Conservation (phyloP, 1,284 basidiomycete species). For the Spongispora temasekensis region DNA sequence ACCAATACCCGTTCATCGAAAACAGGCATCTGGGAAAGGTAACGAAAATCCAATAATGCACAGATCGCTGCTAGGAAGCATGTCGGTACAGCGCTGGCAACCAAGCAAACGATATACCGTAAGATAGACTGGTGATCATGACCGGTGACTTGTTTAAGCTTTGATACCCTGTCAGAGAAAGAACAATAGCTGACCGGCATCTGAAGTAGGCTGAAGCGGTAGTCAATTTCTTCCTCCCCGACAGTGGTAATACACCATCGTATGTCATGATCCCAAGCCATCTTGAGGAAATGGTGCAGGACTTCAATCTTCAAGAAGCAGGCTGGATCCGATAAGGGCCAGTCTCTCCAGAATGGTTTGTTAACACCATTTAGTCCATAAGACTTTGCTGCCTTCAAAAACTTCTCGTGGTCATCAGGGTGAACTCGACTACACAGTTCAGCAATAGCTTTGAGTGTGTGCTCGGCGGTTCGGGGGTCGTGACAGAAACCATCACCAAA, state of each 20-base stretch:
- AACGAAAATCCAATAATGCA: background rate
- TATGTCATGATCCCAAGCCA: slow-evolving; percentile 1
- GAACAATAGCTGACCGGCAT: background rate
- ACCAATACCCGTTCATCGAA: background rate
- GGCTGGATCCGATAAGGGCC: background rate
- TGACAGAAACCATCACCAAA: background rate
- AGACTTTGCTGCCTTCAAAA: background rate
- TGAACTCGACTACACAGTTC: background rate
- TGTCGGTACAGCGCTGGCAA: background rate
- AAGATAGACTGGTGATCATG: background rate
- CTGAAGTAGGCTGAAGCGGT: background rate
- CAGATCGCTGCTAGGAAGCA: background rate
- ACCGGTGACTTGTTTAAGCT: background rate
- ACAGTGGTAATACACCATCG: background rate
- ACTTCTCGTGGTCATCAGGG: background rate
- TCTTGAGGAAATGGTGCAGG: background rate
- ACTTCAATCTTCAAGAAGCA: background rate
- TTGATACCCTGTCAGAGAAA: background rate
- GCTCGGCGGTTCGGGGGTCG: background rate
- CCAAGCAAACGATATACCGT: background rate
- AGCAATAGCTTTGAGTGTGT: background rate
- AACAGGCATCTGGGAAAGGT: background rate
- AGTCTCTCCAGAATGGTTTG: slow-evolving; percentile 1
- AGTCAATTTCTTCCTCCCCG: background rate
- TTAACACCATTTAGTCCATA: background rate